Evolutionary conservation across 306 rosid genomes (phyloP).

Genomic region (Sindora glabra): DNA sequence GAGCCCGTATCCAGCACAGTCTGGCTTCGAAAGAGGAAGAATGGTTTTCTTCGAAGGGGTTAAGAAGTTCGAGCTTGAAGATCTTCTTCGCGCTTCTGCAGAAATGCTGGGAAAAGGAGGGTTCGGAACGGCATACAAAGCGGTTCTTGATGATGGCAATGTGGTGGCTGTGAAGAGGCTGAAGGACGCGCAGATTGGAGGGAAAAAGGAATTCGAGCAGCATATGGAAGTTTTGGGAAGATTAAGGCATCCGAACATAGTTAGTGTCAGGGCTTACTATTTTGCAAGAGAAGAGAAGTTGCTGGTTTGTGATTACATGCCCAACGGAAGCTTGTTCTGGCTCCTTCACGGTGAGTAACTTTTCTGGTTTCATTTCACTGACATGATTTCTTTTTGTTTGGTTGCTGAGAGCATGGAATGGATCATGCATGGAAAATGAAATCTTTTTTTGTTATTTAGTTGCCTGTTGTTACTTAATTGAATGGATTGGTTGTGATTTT

Average conservation of each 20-base stretch:
- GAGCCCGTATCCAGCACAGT: constrained; percentile 68
- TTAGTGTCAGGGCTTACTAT: constrained; percentile 61
- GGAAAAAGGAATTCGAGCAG: constrained; percentile 68
- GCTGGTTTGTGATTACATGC: constrained; percentile 76
- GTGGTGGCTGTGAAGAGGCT: constrained; percentile 85
- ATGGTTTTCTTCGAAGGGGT: constrained; percentile 85
- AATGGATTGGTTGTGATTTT: neutral
- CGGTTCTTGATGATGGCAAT: constrained; percentile 71
- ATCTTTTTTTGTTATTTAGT: neutral
- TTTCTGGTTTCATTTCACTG: neutral
- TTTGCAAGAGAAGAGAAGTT: constrained; percentile 75
- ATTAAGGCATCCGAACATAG: constrained; percentile 48
- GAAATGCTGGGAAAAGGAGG: constrained; percentile 90
- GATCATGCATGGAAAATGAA: neutral
- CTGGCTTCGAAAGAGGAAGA: constrained; percentile 44
- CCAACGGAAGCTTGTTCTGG: constrained; percentile 76
- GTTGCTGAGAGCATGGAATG: neutral
- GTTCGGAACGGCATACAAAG: constrained; percentile 82
- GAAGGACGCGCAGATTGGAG: constrained; percentile 59
- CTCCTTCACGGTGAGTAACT: constrained; percentile 65
- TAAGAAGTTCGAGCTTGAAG: constrained; percentile 71
- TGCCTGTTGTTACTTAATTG: neutral
- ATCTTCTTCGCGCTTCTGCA: constrained; percentile 74
- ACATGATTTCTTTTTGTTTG: neutral
- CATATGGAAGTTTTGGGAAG: constrained; percentile 64